A percentile compares a stretch with the other conserved stretches of the same genome.
Evolutionary conservation across 352 stramenopile genomes (phyloP).

Genomic region (Saprolegnia parasitica): DNA sequence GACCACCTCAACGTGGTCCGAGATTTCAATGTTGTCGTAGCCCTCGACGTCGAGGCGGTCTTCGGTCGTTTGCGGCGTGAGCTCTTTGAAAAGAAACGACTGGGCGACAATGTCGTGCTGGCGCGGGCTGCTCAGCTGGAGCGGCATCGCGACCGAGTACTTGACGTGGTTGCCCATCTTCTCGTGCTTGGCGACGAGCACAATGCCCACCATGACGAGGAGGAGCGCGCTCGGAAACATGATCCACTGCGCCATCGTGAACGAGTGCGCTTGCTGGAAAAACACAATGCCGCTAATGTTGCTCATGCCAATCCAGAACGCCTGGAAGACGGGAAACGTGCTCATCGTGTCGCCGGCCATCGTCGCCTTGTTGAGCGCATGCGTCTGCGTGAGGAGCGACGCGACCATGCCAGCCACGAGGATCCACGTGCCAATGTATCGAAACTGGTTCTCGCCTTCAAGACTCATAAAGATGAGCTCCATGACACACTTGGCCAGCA

Average conservation of each 20-base stretch:
- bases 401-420: conserved; percentile 57
- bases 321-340: conserved; percentile 81
- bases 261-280: conserved; percentile 81
- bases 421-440: conserved; percentile 50
- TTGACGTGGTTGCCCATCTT: conserved; percentile 87
- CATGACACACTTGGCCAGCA: conserved; percentile 79
- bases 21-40: conserved; percentile 22
- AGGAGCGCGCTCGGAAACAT: conserved; percentile 72
- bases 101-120: conserved; percentile 85
- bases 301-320: conserved; percentile 85
- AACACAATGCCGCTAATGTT: conserved; percentile 86
- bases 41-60: conserved; percentile 8
- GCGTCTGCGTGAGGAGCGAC: conserved; percentile 76
- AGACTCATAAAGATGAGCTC: conserved; percentile 80
- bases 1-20: conserved; percentile 11
- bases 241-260: conserved; percentile 75
- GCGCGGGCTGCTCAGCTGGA: conserved; percentile 75
- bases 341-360: conserved; percentile 84
- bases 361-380: conserved; percentile 82
- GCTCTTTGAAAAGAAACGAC: conserved; percentile 84
- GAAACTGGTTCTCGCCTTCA: conserved; percentile 81
- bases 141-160: conserved; percentile 85
- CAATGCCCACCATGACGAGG: conserved; percentile 71
- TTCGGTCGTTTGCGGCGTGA: conserved; percentile 48
- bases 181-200: conserved; percentile 79